Evolutionary conservation across 2,329 filamentous ascomycete species (phyloP), one percentile per base, ranked within the genome.

Genomic region (Penicillium sp.): DNA sequence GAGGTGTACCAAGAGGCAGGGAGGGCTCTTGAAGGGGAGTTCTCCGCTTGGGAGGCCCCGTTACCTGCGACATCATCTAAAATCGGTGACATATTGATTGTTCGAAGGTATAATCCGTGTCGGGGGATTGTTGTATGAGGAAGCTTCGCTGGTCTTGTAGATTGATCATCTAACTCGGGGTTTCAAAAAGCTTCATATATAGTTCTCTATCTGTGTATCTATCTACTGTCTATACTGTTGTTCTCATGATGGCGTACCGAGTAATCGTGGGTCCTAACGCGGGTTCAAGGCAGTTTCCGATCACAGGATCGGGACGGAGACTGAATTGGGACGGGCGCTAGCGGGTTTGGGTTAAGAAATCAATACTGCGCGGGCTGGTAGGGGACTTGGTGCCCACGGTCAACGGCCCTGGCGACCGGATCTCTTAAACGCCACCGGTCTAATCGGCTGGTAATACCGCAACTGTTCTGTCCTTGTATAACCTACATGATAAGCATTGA

Each of bases 1-100:
- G 64, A 61, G 10, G 58, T 53, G 28, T 62, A 62, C 84, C 84
- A 86, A 13, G 80, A 81, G 7, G 76, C 78, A 1, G 84, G 84
- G 1, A 86, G 72, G 22, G 83, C 78, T 22, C 33, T 55, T 59
- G 51, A 40, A 22, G 58, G 40, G 17, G 55, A 42, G 12, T n/a
- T 10, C 2, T 53, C 65, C 28, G 73, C 35, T 24, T 58, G 59
- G 8, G 47, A 22, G 24, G 63, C 6, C 15, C 28, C 13, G 71
- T 64, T 57, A 19, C 68, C 59, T 50, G 69, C 28, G 51, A 60
- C 40, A 17, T 61, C 63, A n/a, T 75, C 75, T 42, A 79, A 66
- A 35, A 75, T 72, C 24, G 72, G 72, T 30, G 53, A 53, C 37
- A 62, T 59, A 9, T 51, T 49, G 12, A 40, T 3, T n/a, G 26